A percentile compares a stretch with the other conserved stretches of the same genome.
These are phyloP conservation scores for Rhodocollybia butyracea DNA, from an alignment of 768 basidiomycete genomes.

Conservation along the genomic window DNA sequence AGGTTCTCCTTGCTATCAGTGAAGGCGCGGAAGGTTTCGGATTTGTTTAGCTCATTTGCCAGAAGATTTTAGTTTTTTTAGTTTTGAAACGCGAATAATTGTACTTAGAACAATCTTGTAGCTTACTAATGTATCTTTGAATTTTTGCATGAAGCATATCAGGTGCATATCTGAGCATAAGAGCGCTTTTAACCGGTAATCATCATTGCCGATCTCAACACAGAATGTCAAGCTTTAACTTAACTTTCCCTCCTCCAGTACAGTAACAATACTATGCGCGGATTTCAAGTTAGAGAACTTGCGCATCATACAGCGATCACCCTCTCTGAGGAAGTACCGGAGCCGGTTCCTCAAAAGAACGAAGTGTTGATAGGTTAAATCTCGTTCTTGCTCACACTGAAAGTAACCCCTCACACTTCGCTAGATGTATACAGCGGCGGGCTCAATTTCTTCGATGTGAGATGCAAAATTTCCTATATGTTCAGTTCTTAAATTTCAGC, in stretches of 20 bases:
- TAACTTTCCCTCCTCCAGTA: neutral
- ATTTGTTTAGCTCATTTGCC: constrained; percentile 37
- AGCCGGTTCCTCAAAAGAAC: constrained; percentile 45
- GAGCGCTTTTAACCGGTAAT: neutral
- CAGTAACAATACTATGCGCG: constrained; percentile 53
- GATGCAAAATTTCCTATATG: constrained; percentile 10
- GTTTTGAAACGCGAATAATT: too few relatives aligned
- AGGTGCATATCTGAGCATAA: neutral
- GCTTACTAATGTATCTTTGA: constrained; percentile 21
- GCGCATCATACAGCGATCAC: constrained; percentile 64
- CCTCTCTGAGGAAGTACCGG: constrained; percentile 51
- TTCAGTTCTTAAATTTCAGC: neutral
- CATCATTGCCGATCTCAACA: neutral
- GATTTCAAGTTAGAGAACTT: constrained; percentile 69
- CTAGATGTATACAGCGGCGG: constrained; percentile 75
- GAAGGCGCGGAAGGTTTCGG: constrained; percentile 97
- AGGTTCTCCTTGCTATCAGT: constrained; percentile 87
- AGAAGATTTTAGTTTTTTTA: too few relatives aligned
- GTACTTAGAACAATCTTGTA: too few relatives aligned
- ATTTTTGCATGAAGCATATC: constrained; percentile 10
- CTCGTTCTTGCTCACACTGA: too few relatives aligned
- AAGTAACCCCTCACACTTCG: too few relatives aligned
- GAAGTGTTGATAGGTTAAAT: constrained; percentile 71
- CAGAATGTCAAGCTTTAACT: neutral
- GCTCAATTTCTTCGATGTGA: constrained; percentile 76